Conservation (phyloP, 768 basidiomycete species). For the Tylopilus cervinicoccineus region DNA sequence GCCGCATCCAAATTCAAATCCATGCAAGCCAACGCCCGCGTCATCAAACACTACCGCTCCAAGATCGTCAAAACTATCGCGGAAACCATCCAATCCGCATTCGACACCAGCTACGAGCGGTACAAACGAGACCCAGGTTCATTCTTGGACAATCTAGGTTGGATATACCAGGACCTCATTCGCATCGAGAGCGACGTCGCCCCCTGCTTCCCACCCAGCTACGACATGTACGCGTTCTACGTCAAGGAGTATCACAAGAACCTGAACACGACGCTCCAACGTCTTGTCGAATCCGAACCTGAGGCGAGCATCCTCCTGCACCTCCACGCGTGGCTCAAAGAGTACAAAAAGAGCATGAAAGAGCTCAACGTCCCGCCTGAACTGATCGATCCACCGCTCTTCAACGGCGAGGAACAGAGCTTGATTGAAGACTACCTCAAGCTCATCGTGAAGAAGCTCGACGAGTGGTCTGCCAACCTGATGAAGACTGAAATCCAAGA, state of each 20-base stretch:
- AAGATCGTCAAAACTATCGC: constrained; percentile 80
- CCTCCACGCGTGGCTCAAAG: constrained; percentile 92
- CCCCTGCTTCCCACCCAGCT: constrained; percentile 88
- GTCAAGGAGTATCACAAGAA: constrained; percentile 89
- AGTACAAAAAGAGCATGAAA: constrained; percentile 94
- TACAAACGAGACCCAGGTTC: constrained; percentile 60
- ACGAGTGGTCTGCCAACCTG: constrained; percentile 94
- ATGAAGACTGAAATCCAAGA: constrained; percentile 88
- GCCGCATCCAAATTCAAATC: constrained; percentile 92
- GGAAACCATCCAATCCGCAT: constrained; percentile 68
- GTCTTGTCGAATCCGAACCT: constrained; percentile 65
- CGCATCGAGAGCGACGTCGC: constrained; percentile 89
- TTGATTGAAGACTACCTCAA: constrained; percentile 95
- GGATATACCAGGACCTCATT: constrained; percentile 94
- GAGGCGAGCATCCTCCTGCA: constrained; percentile 87
- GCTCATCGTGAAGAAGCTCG: constrained; percentile 90
- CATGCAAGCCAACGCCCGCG: constrained; percentile 86
- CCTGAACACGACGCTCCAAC: constrained; percentile 69
- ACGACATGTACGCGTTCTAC: constrained; percentile 81
- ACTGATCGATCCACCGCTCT: constrained; percentile 81
- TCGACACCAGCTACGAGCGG: constrained; percentile 62
- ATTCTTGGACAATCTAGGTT: constrained; percentile 77
- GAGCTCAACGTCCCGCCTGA: constrained; percentile 83
- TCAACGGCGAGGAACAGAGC: constrained; percentile 90
- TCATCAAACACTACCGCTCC: constrained; percentile 93